phyloP scores from a whole-genome alignment of 345 rosid species.

The Populus alba region DNA sequence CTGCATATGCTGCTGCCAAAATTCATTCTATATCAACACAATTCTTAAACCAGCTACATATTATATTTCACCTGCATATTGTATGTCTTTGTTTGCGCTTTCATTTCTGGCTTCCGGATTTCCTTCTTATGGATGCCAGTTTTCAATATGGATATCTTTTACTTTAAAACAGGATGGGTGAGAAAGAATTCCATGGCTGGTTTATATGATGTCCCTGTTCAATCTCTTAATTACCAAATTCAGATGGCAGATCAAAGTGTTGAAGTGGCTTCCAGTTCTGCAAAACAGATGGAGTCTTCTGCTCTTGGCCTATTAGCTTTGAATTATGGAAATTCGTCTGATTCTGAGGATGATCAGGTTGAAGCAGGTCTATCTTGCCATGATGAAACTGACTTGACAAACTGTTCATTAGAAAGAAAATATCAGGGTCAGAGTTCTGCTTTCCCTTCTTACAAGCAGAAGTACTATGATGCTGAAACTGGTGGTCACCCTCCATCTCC shows the following conservation, averaged over 20 bases:
- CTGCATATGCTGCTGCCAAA: neutral
- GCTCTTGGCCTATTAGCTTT: conserved; percentile 81
- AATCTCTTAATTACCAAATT: conserved; percentile 30
- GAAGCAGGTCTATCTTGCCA: conserved; percentile 33
- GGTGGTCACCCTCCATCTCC: conserved; percentile 14
- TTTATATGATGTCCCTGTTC: conserved; percentile 48
- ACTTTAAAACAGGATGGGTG: conserved; percentile 39
- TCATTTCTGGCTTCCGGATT: neutral
- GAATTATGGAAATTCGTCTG: conserved; percentile 85
- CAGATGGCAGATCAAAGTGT: conserved; percentile 34
- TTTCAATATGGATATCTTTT: conserved; percentile 18
- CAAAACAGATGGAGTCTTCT: conserved; percentile 33
- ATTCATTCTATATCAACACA: neutral
- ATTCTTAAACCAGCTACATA: neutral
- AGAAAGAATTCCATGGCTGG: conserved; percentile 33
- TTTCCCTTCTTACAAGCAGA: conserved; percentile 23
- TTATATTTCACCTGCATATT: conserved; percentile 4
- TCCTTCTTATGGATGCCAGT: neutral
- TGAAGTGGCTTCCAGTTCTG: conserved; percentile 32
- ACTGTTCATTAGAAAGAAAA: conserved; percentile 26
- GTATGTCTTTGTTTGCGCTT: neutral
- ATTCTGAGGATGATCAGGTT: conserved; percentile 70
- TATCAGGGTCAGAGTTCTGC: conserved; percentile 19
- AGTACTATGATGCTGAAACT: conserved; percentile 21
- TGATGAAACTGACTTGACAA: conserved; percentile 29